Conservation (phyloP, 179 eudicot species). For the Camellia oleifera region DNA sequence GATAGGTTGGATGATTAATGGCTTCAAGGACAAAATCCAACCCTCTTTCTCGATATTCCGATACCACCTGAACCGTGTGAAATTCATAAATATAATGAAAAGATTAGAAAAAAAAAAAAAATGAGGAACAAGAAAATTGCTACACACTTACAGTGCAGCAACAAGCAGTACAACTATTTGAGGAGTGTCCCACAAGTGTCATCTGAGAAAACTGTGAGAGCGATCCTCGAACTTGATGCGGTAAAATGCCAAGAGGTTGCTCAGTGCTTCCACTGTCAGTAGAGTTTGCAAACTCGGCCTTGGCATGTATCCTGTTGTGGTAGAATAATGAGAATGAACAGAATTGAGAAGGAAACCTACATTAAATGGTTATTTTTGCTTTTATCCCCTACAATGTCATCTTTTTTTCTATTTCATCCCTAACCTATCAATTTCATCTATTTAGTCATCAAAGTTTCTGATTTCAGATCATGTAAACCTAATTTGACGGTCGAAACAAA, state of each 20-base stretch:
- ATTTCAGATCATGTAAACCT: too few species aligned
- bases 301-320: slow-evolving; percentile 61
- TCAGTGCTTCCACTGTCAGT: slow-evolving; percentile 41
- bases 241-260: slow-evolving; percentile 86
- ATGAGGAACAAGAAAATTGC: background rate
- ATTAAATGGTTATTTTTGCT: background rate
- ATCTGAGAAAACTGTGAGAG: slow-evolving; percentile 92
- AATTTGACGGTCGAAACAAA: too few species aligned
- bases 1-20: slow-evolving; percentile 90
- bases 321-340: background rate
- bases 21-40: slow-evolving; percentile 81
- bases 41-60: slow-evolving; percentile 66
- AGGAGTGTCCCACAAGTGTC: slow-evolving; percentile 92
- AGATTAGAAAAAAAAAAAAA: background rate
- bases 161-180: slow-evolving; percentile 90
- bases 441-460: too few species aligned
- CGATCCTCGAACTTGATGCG: slow-evolving; percentile 90
- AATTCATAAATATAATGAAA: background rate
- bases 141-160: slow-evolving; percentile 57
- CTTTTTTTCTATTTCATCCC: too few species aligned
- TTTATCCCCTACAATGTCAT: background rate
- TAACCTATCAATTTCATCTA: too few species aligned
- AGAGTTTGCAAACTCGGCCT: slow-evolving; percentile 73
- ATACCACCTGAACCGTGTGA: slow-evolving; percentile 57
- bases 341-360: background rate